These are phyloP conservation scores for Yamadazyma olivae DNA, from an alignment of 805 yeast species.

Conservation along the genomic window DNA sequence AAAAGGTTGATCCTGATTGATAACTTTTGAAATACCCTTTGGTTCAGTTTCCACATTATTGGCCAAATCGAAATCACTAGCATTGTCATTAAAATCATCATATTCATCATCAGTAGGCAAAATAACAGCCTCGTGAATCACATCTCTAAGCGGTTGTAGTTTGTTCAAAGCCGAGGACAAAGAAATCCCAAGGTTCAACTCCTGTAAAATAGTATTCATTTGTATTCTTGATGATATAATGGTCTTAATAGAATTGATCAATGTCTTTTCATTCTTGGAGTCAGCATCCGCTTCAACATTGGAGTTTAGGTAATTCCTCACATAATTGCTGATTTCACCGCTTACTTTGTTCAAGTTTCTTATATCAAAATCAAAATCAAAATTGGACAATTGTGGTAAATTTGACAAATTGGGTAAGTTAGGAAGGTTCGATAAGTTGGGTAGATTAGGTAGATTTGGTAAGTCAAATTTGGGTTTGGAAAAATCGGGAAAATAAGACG, in stretches of 20 bases:
- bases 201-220: conserved; percentile 38
- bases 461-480: conserved; percentile 12
- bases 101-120: conserved; percentile 48
- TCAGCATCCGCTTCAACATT: conserved; percentile 12
- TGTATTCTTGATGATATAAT: conserved; percentile 40
- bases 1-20: conserved; percentile 43
- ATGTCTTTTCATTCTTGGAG: conserved; percentile 10
- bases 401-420: conserved; percentile 15
- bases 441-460: no score
- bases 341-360: conserved; percentile 5
- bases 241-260: conserved; percentile 25
- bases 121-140: conserved; percentile 45
- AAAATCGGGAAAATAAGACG: conserved; percentile 9
- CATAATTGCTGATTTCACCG: conserved; percentile 6
- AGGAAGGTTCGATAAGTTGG: conserved; percentile 2
- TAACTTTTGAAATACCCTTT: conserved; percentile 49
- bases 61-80: background rate
- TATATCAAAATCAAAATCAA: conserved; percentile 8
- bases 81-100: conserved; percentile 6
- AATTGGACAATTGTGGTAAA: conserved; percentile 10
- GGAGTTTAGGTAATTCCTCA: conserved; percentile 11
- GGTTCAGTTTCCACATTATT: conserved; percentile 42
- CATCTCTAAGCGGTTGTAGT: conserved; percentile 44
- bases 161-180: conserved; percentile 51
- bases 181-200: conserved; percentile 45